Evolutionary conservation across 257 asterid genomes (phyloP).

Genomic region (Gentiana straminea): DNA sequence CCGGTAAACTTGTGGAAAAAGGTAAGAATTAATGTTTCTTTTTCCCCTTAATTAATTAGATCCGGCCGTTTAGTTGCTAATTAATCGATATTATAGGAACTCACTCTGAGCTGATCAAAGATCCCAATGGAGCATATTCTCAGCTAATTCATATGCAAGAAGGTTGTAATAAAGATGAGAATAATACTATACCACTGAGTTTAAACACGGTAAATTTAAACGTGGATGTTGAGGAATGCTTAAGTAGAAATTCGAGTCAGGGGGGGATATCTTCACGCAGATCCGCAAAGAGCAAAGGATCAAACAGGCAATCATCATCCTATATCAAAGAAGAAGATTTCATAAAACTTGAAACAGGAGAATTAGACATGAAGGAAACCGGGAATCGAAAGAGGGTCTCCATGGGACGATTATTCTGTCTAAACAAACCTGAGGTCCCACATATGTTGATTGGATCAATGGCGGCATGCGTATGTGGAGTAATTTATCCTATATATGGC

Average conservation of each 20-base stretch:
- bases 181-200: slow-evolving; percentile 8
- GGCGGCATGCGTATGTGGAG: slow-evolving; percentile 47
- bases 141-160: slow-evolving; percentile 70
- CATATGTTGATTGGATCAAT: slow-evolving; percentile 47
- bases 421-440: slow-evolving; percentile 62
- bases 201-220: slow-evolving; percentile 7
- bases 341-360: no score
- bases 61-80: no score
- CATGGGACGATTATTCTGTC: slow-evolving; percentile 31
- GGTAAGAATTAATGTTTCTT: slow-evolving; percentile 27
- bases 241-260: slow-evolving; percentile 45
- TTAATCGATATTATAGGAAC: slow-evolving; percentile 63
- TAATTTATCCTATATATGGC: slow-evolving; percentile 57
- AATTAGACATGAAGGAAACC: no score
- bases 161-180: slow-evolving; percentile 30
- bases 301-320: slow-evolving; percentile 56
- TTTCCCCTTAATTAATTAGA: no score
- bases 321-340: no score
- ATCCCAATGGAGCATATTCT: slow-evolving; percentile 58
- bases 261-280: slow-evolving; percentile 30
- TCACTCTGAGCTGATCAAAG: slow-evolving; percentile 48
- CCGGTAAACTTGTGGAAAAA: slow-evolving; percentile 51
- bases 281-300: slow-evolving; percentile 52
- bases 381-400: slow-evolving; percentile 31
- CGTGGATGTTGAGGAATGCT: slow-evolving; percentile 22